Conservation (phyloP, 345 rosid species). For the Schrenkiella parvula region DNA sequence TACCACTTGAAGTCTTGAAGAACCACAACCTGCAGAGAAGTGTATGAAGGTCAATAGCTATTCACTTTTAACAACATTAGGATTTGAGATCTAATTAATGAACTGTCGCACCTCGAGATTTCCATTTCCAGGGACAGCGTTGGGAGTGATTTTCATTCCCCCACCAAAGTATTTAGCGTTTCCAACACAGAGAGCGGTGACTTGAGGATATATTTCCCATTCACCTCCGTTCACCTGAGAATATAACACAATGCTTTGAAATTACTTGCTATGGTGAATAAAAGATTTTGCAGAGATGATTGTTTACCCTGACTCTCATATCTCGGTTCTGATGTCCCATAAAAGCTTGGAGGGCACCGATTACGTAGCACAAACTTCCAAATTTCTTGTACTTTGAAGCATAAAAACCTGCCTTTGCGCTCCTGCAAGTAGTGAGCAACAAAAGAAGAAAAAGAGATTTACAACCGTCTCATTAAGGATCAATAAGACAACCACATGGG, state of each 20-base stretch:
- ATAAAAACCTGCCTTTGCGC: conserved; percentile 92
- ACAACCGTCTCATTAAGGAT: background rate
- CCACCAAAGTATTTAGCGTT: conserved; percentile 96
- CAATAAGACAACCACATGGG: background rate
- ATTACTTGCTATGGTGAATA: conserved; percentile 5
- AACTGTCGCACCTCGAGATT: conserved; percentile 55
- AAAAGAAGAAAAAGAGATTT: conserved; percentile 2
- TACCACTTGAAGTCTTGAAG: conserved; percentile 96
- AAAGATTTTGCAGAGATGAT: background rate
- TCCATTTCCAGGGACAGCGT: conserved; percentile 77
- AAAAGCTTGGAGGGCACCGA: conserved; percentile 87
- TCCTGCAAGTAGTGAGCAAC: conserved; percentile 49
- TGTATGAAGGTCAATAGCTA: conserved; percentile 13
- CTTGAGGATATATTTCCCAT: conserved; percentile 73
- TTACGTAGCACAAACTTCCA: conserved; percentile 80
- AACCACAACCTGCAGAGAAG: conserved; percentile 63
- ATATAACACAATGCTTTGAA: conserved; percentile 5
- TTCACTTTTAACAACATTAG: background rate
- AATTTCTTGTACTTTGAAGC: conserved; percentile 90
- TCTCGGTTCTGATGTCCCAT: conserved; percentile 76
- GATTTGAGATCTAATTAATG: background rate
- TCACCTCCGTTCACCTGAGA: conserved; percentile 70
- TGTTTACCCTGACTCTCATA: conserved; percentile 66
- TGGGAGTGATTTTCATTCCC: conserved; percentile 96
- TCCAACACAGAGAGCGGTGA: conserved; percentile 90